Percentiles rank a stretch among this genome's conserved stretches.
These are phyloP conservation scores for Globisporangium paroecandrum DNA, from an alignment of 352 stramenopile species.

Conservation along the genomic window DNA sequence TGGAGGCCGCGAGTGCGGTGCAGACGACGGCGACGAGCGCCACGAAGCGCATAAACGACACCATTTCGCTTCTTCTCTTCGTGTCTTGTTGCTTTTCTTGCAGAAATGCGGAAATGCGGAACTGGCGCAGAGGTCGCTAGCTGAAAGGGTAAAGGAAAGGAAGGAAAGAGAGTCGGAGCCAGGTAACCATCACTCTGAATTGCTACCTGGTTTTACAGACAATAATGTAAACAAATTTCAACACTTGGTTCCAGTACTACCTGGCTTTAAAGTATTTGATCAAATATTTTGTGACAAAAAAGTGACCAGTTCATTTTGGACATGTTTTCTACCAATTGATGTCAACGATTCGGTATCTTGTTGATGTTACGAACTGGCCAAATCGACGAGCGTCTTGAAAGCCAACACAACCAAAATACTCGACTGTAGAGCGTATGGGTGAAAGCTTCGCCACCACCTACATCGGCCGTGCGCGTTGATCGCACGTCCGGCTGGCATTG, in stretches of 20 bases:
- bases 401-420: too few species aligned
- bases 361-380: too few species aligned
- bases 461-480: too few species aligned
- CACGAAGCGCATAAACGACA: conserved; percentile 6
- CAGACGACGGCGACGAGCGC: not conserved
- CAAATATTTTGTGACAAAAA: too few species aligned
- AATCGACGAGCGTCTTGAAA: too few species aligned
- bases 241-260: not conserved
- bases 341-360: too few species aligned
- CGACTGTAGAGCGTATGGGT: too few species aligned
- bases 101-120: not conserved
- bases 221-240: not conserved
- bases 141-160: not conserved
- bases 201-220: not conserved
- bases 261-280: not conserved
- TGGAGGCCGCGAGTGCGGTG: not conserved
- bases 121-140: not conserved
- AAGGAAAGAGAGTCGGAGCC: not conserved
- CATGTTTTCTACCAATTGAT: too few species aligned
- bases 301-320: too few species aligned
- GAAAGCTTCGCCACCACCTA: too few species aligned
- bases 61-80: not conserved
- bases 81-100: not conserved
- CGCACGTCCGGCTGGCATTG: too few species aligned
- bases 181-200: not conserved